These are phyloP conservation scores for Bombardia bombarda DNA, from an alignment of 495 filamentous ascomycete genomes.

Conservation along the genomic window DNA sequence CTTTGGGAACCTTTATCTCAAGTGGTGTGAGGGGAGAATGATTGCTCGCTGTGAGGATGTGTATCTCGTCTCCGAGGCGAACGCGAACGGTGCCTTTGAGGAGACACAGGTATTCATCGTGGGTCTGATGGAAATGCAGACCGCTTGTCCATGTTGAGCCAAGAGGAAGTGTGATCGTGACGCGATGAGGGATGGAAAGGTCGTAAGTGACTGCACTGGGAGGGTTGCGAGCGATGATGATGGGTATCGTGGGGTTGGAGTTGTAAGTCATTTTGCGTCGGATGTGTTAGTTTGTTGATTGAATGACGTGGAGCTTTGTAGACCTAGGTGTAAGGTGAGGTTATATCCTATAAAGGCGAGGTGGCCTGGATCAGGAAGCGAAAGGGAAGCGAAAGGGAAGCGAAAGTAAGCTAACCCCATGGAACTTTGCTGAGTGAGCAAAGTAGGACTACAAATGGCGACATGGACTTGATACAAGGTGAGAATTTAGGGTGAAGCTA, in stretches of 20 bases:
- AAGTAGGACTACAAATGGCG: too few relatives aligned
- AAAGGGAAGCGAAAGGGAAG: too few relatives aligned
- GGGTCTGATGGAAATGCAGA: slow-evolving; percentile 25
- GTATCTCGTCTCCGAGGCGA: slow-evolving; percentile 3
- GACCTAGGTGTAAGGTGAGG: too few relatives aligned
- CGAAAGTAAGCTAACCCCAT: too few relatives aligned
- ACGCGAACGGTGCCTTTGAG: slow-evolving; percentile 18
- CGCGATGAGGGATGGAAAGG: slow-evolving; percentile 14
- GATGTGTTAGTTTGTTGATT: not conserved
- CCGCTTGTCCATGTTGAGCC: slow-evolving; percentile 26
- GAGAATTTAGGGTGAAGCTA: too few relatives aligned
- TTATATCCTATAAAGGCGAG: too few relatives aligned
- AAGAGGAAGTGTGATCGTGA: slow-evolving; percentile 20
- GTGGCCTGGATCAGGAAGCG: too few relatives aligned
- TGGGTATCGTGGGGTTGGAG: slow-evolving; percentile 2
- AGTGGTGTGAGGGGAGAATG: slow-evolving; percentile 5
- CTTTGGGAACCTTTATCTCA: not conserved
- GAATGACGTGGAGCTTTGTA: not conserved
- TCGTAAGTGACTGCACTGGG: slow-evolving; percentile 26
- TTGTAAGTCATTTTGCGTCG: not conserved
- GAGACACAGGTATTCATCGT: slow-evolving; percentile 27
- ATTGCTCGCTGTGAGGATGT: not conserved
- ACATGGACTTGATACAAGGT: too few relatives aligned
- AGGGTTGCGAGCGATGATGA: slow-evolving; percentile 15
- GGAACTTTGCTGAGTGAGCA: too few relatives aligned